These are phyloP conservation scores for Alternaria atra DNA, from an alignment of 2,329 filamentous ascomycete species.

Conservation along the genomic window DNA sequence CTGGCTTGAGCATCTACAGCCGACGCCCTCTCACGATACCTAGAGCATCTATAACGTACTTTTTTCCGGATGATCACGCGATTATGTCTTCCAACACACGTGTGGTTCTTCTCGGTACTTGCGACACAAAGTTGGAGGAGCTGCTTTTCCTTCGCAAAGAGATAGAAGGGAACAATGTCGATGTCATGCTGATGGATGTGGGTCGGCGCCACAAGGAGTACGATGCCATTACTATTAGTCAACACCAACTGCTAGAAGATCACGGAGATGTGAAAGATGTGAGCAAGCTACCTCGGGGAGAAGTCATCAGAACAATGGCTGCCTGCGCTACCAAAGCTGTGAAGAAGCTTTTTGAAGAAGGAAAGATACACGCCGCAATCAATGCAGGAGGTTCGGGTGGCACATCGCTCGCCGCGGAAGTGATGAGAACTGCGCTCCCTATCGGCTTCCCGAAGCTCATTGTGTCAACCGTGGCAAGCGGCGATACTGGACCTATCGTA, in stretches of 20 bases:
- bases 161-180: slow-evolving; percentile 48
- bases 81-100: slow-evolving; percentile 20
- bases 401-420: slow-evolving; percentile 66
- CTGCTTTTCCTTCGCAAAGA: slow-evolving; percentile 63
- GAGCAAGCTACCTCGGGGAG: slow-evolving; percentile 58
- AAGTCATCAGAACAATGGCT: slow-evolving; percentile 67
- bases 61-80: not conserved
- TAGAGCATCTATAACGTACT: not conserved
- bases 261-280: slow-evolving; percentile 43
- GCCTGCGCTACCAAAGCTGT: slow-evolving; percentile 57
- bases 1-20: not conserved
- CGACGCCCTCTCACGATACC: not conserved
- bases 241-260: slow-evolving; percentile 53
- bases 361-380: slow-evolving; percentile 64
- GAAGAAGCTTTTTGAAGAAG: slow-evolving; percentile 48
- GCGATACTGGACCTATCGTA: slow-evolving; percentile 70
- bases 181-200: slow-evolving; percentile 64
- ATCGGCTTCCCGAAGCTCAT: slow-evolving; percentile 75
- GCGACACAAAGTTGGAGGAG: slow-evolving; percentile 71
- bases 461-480: slow-evolving; percentile 74
- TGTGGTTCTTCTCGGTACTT: slow-evolving; percentile 69
- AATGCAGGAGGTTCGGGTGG: slow-evolving; percentile 70
- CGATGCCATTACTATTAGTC: slow-evolving; percentile 58
- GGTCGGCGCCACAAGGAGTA: slow-evolving; percentile 58
- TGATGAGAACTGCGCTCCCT: slow-evolving; percentile 69